Evolutionary conservation across 2,329 filamentous ascomycete genomes (phyloP).

Genomic region (Lizonia empirigonia): DNA sequence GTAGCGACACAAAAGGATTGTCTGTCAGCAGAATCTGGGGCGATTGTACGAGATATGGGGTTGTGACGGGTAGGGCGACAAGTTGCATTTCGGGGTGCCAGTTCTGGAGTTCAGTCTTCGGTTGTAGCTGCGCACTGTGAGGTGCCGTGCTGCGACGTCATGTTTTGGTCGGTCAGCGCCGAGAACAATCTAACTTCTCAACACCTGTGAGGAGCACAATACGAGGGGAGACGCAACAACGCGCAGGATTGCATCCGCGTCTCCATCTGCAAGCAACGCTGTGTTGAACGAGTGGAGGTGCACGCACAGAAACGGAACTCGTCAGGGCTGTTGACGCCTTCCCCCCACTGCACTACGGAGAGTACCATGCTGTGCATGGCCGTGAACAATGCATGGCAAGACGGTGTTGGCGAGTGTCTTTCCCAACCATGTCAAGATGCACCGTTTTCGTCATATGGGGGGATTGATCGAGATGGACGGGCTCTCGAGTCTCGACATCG

Average conservation of each 20-base stretch:
- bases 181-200: not conserved
- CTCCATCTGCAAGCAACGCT: not conserved
- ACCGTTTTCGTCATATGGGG: conserved; percentile 12
- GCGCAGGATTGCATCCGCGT: not conserved
- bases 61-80: not conserved
- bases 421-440: not conserved
- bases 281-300: conserved; percentile 1
- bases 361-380: no score
- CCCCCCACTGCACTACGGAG: conserved; percentile 13
- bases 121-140: conserved; percentile 3
- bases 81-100: not conserved
- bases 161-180: conserved; percentile 4
- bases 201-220: conserved; percentile 1
- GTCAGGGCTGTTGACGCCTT: conserved; percentile 15
- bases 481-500: conserved; percentile 16
- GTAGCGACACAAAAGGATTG: not conserved
- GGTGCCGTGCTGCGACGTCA: conserved; percentile 9
- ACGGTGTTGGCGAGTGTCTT: conserved; percentile 5
- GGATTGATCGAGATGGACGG: conserved; percentile 5
- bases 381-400: no score
- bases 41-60: not conserved
- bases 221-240: conserved; percentile 4
- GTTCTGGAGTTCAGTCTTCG: conserved; percentile 10
- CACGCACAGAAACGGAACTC: not conserved
- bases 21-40: not conserved